Percentiles rank a stretch among this genome's conserved stretches.
Evolutionary conservation across 345 rosid species (phyloP).

Genomic region (Noccaea bulbosa): DNA sequence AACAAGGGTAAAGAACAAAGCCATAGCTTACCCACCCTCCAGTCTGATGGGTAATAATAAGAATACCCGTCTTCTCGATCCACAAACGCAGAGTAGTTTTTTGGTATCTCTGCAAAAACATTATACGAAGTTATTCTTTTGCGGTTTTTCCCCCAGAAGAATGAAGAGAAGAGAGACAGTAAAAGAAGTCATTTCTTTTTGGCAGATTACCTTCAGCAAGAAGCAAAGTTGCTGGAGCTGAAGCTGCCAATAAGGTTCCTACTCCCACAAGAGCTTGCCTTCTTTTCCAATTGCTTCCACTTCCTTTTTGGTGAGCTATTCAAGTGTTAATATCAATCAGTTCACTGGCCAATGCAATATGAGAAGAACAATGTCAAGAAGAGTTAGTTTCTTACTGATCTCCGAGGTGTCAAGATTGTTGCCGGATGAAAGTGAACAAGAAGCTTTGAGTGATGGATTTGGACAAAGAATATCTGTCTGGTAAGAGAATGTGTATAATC

Average conservation of each 20-base stretch:
- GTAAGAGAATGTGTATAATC: slow-evolving; percentile 24
- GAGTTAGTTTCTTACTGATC: slow-evolving; percentile 50
- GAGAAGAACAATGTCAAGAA: slow-evolving; percentile 10
- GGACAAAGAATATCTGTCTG: slow-evolving; percentile 45
- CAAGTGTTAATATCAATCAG: not conserved
- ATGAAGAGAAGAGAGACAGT: slow-evolving; percentile 7
- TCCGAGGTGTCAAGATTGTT: slow-evolving; percentile 33
- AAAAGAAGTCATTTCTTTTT: not conserved
- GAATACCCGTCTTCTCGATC: slow-evolving; percentile 78
- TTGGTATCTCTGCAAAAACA: slow-evolving; percentile 60
- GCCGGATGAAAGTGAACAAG: slow-evolving; percentile 36
- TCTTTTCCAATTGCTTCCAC: slow-evolving; percentile 60
- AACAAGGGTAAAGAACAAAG: not conserved
- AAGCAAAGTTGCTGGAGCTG: slow-evolving; percentile 55
- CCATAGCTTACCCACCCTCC: slow-evolving; percentile 78
- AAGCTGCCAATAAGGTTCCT: slow-evolving; percentile 61
- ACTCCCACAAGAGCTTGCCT: slow-evolving; percentile 61
- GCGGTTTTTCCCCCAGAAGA: not conserved
- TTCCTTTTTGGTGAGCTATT: slow-evolving; percentile 11
- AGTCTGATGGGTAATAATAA: slow-evolving; percentile 83
- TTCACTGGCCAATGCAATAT: slow-evolving; percentile 5
- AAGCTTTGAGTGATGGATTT: slow-evolving; percentile 45
- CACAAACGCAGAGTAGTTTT: slow-evolving; percentile 62
- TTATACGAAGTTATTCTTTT: not conserved
- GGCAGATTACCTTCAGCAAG: slow-evolving; percentile 67